Evolutionary conservation across 2,329 filamentous ascomycete genomes (phyloP).

Genomic region (Colletotrichum tofieldiae): DNA sequence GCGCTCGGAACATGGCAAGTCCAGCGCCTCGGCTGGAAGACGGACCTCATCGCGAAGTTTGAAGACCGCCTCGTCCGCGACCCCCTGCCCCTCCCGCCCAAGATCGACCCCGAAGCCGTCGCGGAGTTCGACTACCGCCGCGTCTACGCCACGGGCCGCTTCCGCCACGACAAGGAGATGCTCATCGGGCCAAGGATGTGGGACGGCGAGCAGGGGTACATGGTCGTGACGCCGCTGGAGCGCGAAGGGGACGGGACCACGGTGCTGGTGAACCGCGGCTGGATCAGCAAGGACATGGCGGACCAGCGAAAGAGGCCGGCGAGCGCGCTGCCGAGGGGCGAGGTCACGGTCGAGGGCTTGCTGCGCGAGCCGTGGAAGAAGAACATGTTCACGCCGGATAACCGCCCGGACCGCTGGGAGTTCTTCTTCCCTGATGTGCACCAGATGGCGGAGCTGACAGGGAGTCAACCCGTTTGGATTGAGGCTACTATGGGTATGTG

Average conservation of each 20-base stretch:
- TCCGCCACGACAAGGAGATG: slow-evolving; percentile 95
- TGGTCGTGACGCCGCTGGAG: slow-evolving; percentile 93
- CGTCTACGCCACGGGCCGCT: slow-evolving; percentile 80
- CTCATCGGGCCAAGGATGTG: slow-evolving; percentile 90
- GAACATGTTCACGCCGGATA: slow-evolving; percentile 97
- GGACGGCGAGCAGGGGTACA: slow-evolving; percentile 91
- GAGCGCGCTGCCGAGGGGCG: slow-evolving; percentile 77
- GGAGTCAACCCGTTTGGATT: slow-evolving; percentile 92
- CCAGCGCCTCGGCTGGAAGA: slow-evolving; percentile 93
- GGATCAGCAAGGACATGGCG: slow-evolving; percentile 85
- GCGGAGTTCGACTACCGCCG: slow-evolving; percentile 93
- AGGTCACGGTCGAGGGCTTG: slow-evolving; percentile 87
- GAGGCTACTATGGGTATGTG: slow-evolving; percentile 91
- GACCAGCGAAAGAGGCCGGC: slow-evolving; percentile 74
- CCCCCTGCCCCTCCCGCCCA: slow-evolving; percentile 87
- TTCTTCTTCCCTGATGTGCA: slow-evolving; percentile 96
- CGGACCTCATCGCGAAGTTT: slow-evolving; percentile 89
- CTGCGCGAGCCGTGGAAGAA: slow-evolving; percentile 94
- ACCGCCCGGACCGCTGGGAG: slow-evolving; percentile 84
- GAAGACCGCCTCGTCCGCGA: slow-evolving; percentile 92
- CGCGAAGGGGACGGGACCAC: slow-evolving; percentile 74
- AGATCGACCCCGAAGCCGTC: slow-evolving; percentile 85
- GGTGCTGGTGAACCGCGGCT: slow-evolving; percentile 90
- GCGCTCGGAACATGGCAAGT: slow-evolving; percentile 95
- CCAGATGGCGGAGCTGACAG: slow-evolving; percentile 89